phyloP scores from a whole-genome alignment of 371 early-diverging fungal genomes.

The Chytridiales sp. region DNA sequence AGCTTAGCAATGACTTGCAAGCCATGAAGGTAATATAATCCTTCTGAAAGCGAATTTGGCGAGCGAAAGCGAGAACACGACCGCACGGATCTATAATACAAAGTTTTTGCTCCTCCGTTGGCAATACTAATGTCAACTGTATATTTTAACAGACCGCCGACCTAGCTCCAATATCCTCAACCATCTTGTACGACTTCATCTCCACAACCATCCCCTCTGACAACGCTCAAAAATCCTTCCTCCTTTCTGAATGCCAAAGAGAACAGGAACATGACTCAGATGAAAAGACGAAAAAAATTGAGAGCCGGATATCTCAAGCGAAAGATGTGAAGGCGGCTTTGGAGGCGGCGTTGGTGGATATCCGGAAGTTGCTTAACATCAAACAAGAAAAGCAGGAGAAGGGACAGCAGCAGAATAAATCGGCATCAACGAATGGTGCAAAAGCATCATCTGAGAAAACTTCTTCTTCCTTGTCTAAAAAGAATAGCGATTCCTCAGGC shows the following conservation, averaged over 20 bases:
- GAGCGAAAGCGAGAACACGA: not conserved
- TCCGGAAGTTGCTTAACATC: no score
- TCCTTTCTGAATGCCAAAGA: no score
- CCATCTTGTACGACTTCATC: no score
- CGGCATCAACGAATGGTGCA: not conserved
- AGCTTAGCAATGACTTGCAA: not conserved
- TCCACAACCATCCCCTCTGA: no score
- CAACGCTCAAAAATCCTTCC: no score
- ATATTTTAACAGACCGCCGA: not conserved
- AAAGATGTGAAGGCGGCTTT: no score
- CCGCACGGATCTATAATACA: not conserved
- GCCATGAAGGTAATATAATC: conserved; percentile 3
- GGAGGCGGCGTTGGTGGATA: no score
- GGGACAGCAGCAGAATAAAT: not conserved
- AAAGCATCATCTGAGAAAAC: not conserved
- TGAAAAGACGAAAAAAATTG: no score
- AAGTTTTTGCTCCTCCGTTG: no score
- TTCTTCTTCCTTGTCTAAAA: not conserved
- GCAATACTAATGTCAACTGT: not conserved
- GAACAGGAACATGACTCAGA: no score
- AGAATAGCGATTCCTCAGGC: not conserved
- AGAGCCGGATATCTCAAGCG: no score
- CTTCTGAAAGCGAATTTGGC: no score
- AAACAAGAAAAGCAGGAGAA: not conserved
- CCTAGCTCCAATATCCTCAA: not conserved